A percentile compares a stretch with the other conserved stretches of the same genome.
These are phyloP conservation scores for Microthlaspi erraticum DNA, from an alignment of 345 rosid species.

Conservation along the genomic window DNA sequence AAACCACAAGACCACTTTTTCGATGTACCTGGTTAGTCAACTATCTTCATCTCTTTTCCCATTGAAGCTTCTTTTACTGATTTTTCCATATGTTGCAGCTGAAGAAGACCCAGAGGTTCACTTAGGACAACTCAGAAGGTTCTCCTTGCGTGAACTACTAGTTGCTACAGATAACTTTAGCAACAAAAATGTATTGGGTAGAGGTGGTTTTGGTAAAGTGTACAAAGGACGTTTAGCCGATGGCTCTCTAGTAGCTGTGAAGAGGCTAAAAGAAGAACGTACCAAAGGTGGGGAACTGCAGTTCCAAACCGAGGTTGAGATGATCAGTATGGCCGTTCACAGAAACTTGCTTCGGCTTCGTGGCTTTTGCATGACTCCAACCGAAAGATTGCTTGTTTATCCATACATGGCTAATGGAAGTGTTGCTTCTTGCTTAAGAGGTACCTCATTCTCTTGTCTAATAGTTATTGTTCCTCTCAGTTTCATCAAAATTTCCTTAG, in stretches of 20 bases:
- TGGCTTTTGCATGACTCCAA: constrained; percentile 96
- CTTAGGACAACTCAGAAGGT: constrained; percentile 89
- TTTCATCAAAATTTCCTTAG: neutral
- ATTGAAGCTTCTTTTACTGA: constrained; percentile 12
- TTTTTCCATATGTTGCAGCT: constrained; percentile 54
- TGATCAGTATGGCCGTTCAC: constrained; percentile 97
- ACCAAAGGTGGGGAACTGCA: constrained; percentile 86
- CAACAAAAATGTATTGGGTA: constrained; percentile 70
- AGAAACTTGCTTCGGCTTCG: constrained; percentile 81
- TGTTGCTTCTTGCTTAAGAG: constrained; percentile 94
- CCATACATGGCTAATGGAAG: constrained; percentile 94
- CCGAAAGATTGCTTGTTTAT: constrained; percentile 89
- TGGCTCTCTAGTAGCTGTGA: constrained; percentile 80
- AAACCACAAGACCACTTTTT: constrained; percentile 76
- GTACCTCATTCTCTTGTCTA: constrained; percentile 41
- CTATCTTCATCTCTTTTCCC: neutral
- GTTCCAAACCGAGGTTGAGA: constrained; percentile 94
- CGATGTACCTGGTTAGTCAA: constrained; percentile 83
- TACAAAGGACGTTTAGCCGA: constrained; percentile 87
- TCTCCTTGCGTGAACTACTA: constrained; percentile 80
- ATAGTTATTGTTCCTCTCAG: neutral
- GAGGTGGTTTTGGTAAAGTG: constrained; percentile 92
- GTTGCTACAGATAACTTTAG: constrained; percentile 87
- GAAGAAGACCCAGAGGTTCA: constrained; percentile 94
- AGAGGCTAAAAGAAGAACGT: constrained; percentile 89